Base-by-base conservation (phyloP, 1,139 yeast species). In the Ogataea hybrid region DNA sequence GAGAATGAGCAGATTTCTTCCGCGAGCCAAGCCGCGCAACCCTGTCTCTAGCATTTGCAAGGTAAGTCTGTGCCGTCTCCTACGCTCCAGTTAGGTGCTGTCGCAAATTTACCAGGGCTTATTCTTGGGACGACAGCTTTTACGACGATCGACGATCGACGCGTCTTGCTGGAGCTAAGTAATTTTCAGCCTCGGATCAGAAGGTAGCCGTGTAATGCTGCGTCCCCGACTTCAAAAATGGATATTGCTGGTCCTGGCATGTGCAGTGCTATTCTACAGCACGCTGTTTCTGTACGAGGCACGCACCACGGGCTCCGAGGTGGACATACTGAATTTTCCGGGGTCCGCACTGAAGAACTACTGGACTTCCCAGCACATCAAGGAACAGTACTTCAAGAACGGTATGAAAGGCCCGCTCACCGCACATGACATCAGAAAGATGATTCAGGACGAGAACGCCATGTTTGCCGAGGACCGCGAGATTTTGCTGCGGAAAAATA, bases 381-480 rank as follows among this genome's bases (percentile, higher is more conserved):
- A 38, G 22, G 37, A 39, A 5, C 22, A 12, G 18, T 44, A 44
- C 35, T 44, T 44, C 22, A 37, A 22, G 4, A 32, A 18, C n/a
- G 27, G 23, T 9, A 20, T 20, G 18, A 44, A 44, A 21, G 37
- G 38, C 2, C 41, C 43, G 6, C 18, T 39, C 2, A 37, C 23
- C 18, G 32, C 45, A 9, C 18, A 25, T 12, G 34, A 37, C 4
- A 44, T 44, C 6, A 33, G 48, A n/a, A 32, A 32, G 5, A 21
- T 44, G 22, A 9, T 44, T 6, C 39, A 39, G 11, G 39, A 36
- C 14, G 48, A 44, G 17, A 33, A 39, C 15, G 22, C 32, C 12
- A 44, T 31, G 23, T 39, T 25, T 30, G 7, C 30, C 6, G 35
- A 41, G 15, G 40, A 44, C 23, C 29, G 42, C 12, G 29, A 32